These are phyloP conservation scores for Phascolomyces articulosus DNA, from an alignment of 371 early-diverging fungal species.

Conservation along the genomic window DNA sequence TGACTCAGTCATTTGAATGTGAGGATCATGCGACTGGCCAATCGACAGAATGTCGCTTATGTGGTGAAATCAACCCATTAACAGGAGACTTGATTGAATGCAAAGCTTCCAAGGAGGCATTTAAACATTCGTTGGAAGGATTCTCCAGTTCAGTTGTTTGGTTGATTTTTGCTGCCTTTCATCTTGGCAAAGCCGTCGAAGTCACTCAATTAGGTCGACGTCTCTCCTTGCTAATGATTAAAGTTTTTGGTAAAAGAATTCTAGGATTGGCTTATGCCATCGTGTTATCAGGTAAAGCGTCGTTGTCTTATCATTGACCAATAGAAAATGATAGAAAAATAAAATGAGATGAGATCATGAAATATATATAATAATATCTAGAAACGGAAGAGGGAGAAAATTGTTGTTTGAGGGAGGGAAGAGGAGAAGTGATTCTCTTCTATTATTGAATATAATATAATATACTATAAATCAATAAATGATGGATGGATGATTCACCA, in stretches of 20 bases:
- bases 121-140: conserved; percentile 60
- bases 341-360: background rate
- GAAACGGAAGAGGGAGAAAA: background rate
- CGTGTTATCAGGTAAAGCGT: conserved; percentile 46
- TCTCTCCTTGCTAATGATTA: conserved; percentile 57
- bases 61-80: conserved; percentile 39
- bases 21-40: conserved; percentile 49
- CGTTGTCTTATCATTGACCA: too few relatives aligned
- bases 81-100: conserved; percentile 46
- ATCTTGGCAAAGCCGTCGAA: conserved; percentile 70
- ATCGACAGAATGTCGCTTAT: conserved; percentile 56
- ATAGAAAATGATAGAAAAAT: background rate
- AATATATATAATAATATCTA: background rate
- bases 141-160: conserved; percentile 67
- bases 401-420: background rate
- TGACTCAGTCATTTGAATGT: conserved; percentile 66
- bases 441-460: too few relatives aligned
- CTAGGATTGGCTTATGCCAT: conserved; percentile 67
- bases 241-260: conserved; percentile 54
- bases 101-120: conserved; percentile 57
- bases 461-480: too few relatives aligned
- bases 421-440: background rate
- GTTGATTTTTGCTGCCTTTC: conserved; percentile 75
- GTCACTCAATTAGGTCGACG: conserved; percentile 62
- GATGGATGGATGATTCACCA: too few relatives aligned